Evolutionary conservation across 805 yeast species (phyloP), one percentile per base, ranked within the genome.

Genomic region (Ogataea saltuana): DNA sequence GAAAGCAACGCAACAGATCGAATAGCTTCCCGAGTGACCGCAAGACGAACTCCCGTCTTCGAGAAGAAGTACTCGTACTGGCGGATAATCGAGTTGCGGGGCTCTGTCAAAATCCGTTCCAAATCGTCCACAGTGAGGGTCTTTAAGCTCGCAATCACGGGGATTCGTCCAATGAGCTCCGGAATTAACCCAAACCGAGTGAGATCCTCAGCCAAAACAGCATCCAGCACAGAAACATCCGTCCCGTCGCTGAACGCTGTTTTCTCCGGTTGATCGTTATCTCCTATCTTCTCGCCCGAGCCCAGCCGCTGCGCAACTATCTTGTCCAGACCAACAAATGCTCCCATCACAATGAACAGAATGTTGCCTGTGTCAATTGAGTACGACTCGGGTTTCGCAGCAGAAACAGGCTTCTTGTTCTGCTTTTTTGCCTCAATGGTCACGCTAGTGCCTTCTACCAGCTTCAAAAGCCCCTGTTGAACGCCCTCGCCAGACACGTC

Each of bases 401-500:
- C 22, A 6, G 50, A 33, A 16, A 34, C 48, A 21, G 42, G 44
- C 23, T 40, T 49, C 29, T 41, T 50, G 18, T 46, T 40, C 15
- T 47, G 42, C 22, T 55, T 56, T 26, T 55, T 58, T 6, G 57
- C 66, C 54, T 76, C 72, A 2, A 74, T 72, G 21, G 68, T 68
- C 2, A 79, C 74, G 10, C 64, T 68, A 15, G 80, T 72, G 2
- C 85, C 85, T 54, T 79, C 85, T 27, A 79, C 68, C 34, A 79
- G 64, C 51, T 80, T 80, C 48, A 79, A 54, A 11, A 79, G 55
- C 0, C 83, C 76, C 51, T 79, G 84, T 50, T 79, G 85, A 13
- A 80, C 84, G 37, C 85, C 84, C 58, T 80, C 84, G 6, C 85
- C 85, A 1, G 82, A 68, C 2, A 79, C 80, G 56, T 79, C 85